Evolutionary conservation across 2,329 filamentous ascomycete species (phyloP), one percentile per base, ranked within the genome.

Genomic region (Curvularia lunata): DNA sequence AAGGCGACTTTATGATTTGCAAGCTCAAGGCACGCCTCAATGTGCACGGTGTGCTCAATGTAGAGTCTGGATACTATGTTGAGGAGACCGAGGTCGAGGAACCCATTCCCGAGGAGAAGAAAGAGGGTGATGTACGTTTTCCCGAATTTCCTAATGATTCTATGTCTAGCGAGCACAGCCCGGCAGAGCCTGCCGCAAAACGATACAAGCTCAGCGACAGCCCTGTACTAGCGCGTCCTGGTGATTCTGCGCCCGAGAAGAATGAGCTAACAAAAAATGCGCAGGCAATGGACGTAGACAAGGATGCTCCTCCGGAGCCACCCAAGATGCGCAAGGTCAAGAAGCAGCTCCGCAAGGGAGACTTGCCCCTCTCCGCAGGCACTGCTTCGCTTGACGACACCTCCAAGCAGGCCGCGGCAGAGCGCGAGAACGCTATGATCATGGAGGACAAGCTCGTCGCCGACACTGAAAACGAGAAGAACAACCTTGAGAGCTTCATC

Each of bases 381-480:
- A 97, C 92, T 46, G 86, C 90, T 48, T 90, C 92, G 37, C 84
- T 97, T 56, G 92, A 97, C 62, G 78, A 86, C 48, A 69, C 83
- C 16, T 76, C 82, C 74, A 94, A 91, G 84, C 81, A 87, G 61
- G 73, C 82, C n/a, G 83, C 88, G 65, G 80, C 84, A 49, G 95
- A 99, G 85, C 88, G 89, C 78, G 95, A 99, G 82, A 85, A 88
- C 67, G 77, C 88, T 70, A 98, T 99, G 95, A 87, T 92, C 69
- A 94, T 96, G 87, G 92, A 97, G 80, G 95, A 99, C 83, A 99
- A 98, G 86, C 89, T 98, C 57, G 93, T 99, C 55, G 91, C 91
- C 69, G 95, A 98, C 78, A 99, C 95, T 37, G 95, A 98, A 77
- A 92, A 98, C 84, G 96, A 96, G 88, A 99, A 98, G 91, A 99